phyloP scores from a whole-genome alignment of 805 yeast species.

The Torulaspora delbrueckii region DNA sequence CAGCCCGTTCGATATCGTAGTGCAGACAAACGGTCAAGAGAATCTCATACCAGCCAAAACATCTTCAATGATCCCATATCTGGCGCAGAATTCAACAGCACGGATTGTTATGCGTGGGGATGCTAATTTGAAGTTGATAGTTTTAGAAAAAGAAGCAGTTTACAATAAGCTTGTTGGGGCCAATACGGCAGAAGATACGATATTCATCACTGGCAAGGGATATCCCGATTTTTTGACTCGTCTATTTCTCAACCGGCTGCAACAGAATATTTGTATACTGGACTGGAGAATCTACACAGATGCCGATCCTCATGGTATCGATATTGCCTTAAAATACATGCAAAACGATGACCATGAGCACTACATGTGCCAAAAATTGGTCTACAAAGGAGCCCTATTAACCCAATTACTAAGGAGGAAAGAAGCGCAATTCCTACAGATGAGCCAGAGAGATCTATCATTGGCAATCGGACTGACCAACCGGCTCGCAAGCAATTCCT shows the following conservation, averaged over 20 bases:
- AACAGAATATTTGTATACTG: slow-evolving; percentile 8
- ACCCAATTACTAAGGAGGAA: slow-evolving; percentile 14
- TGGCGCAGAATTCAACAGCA: slow-evolving; percentile 23
- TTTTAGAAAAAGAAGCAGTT: slow-evolving; percentile 53
- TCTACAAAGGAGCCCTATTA: slow-evolving; percentile 24
- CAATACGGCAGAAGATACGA: slow-evolving; percentile 7
- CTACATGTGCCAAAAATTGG: slow-evolving; percentile 14
- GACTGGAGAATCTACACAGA: slow-evolving; percentile 50
- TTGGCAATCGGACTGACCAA: slow-evolving; percentile 25
- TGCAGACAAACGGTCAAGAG: slow-evolving; percentile 5
- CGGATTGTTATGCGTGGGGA: not conserved
- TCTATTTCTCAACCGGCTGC: slow-evolving; percentile 37
- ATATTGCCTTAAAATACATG: slow-evolving; percentile 48
- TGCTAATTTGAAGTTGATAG: slow-evolving; percentile 26
- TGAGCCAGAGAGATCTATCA: slow-evolving; percentile 29
- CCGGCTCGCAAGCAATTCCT: not conserved
- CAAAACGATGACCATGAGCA: slow-evolving; percentile 5
- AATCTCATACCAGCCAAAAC: slow-evolving; percentile 10
- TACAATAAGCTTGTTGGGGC: slow-evolving; percentile 34
- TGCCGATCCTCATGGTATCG: slow-evolving; percentile 62
- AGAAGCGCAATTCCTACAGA: slow-evolving; percentile 18
- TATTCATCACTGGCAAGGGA: slow-evolving; percentile 62
- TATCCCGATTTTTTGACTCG: slow-evolving; percentile 59
- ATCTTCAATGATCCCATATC: slow-evolving; percentile 40
- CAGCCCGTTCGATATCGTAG: slow-evolving; percentile 10